A percentile compares a stretch with the other conserved stretches of the same genome.
These are phyloP conservation scores for Penicillium sp. DNA, from an alignment of 2,329 filamentous ascomycete genomes.

Conservation along the genomic window DNA sequence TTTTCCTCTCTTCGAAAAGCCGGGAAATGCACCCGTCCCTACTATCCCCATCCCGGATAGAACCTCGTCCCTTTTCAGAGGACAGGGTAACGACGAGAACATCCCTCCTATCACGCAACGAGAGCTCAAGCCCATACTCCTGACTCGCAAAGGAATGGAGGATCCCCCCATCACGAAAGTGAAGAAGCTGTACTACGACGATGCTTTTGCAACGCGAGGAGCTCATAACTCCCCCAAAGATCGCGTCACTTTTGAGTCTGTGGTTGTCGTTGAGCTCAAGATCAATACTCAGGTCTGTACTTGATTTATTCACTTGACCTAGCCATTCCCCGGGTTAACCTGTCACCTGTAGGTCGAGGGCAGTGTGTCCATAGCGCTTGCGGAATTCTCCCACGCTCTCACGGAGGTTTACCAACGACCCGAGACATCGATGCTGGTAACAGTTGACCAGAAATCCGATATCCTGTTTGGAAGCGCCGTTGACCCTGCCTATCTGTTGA, in stretches of 20 bases:
- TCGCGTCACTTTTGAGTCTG: slow-evolving; percentile 56
- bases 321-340: slow-evolving; percentile 20
- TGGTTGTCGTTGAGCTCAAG: slow-evolving; percentile 65
- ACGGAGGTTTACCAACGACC: slow-evolving; percentile 75
- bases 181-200: slow-evolving; percentile 44
- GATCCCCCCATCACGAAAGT: slow-evolving; percentile 24
- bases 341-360: slow-evolving; percentile 57
- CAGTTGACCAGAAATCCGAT: slow-evolving; percentile 72
- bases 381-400: slow-evolving; percentile 71
- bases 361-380: slow-evolving; percentile 74
- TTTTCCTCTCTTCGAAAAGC: slow-evolving; percentile 7
- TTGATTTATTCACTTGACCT: not conserved
- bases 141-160: slow-evolving; percentile 14
- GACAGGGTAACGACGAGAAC: slow-evolving; percentile 28
- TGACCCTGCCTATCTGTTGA: slow-evolving; percentile 77
- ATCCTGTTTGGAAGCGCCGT: slow-evolving; percentile 75
- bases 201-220: slow-evolving; percentile 41
- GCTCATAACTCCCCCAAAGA: slow-evolving; percentile 44
- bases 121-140: slow-evolving; percentile 15
- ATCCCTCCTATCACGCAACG: slow-evolving; percentile 9
- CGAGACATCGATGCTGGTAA: slow-evolving; percentile 72
- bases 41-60: slow-evolving; percentile 18
- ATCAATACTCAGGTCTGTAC: slow-evolving; percentile 64
- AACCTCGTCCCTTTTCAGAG: slow-evolving; percentile 28
- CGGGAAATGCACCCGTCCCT: not conserved